Evolutionary conservation across 345 rosid species (phyloP).

Genomic region (Corchorus olitorius): DNA sequence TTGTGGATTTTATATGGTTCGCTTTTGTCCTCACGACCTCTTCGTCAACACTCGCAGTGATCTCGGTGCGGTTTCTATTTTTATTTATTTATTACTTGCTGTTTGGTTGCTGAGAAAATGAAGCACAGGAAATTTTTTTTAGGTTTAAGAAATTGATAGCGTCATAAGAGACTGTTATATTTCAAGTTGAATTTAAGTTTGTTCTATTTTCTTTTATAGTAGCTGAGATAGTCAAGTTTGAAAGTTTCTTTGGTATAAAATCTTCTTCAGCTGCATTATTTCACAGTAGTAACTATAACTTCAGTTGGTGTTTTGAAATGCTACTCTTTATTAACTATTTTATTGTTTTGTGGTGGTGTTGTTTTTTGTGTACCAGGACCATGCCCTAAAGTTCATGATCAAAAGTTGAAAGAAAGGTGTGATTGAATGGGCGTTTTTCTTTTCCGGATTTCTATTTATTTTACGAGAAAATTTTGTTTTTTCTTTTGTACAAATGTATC

Average conservation of each 20-base stretch:
- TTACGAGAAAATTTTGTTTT: background rate
- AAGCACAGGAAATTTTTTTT: background rate
- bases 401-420: conserved; percentile 95
- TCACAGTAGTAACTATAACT: background rate
- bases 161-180: background rate
- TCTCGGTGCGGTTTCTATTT: conserved; percentile 59
- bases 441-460: background rate
- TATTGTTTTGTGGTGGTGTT: background rate
- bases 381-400: conserved; percentile 90
- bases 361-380: conserved; percentile 56
- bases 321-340: background rate
- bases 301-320: background rate
- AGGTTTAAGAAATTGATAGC: background rate
- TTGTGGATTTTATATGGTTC: conserved; percentile 90
- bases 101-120: conserved; percentile 4
- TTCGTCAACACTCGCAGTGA: conserved; percentile 97
- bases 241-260: background rate
- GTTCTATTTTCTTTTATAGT: background rate
- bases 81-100: background rate
- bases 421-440: conserved; percentile 10
- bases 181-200: background rate
- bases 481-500: background rate
- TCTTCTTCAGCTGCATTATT: background rate
- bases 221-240: background rate
- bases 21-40: conserved; percentile 98